phyloP scores from a whole-genome alignment of 2,329 filamentous ascomycete species.

The Thielaviopsis populi region DNA sequence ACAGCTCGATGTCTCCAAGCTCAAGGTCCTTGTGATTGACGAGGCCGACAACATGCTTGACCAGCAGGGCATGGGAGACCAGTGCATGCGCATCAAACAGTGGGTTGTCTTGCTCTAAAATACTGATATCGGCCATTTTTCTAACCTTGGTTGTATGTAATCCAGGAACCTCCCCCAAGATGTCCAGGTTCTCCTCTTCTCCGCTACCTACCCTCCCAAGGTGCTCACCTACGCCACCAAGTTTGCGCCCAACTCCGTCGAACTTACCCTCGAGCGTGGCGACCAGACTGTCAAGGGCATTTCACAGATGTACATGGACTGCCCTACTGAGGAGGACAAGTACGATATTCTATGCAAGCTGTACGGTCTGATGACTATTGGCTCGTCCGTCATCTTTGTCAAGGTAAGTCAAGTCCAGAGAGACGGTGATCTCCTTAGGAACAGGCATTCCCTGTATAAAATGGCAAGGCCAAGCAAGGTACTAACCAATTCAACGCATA shows the following conservation, averaged over 20 bases:
- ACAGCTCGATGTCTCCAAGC: slow-evolving; percentile 53
- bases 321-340: slow-evolving; percentile 64
- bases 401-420: slow-evolving; percentile 40
- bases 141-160: slow-evolving; percentile 6
- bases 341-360: slow-evolving; percentile 81
- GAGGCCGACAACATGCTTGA: slow-evolving; percentile 99
- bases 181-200: slow-evolving; percentile 88
- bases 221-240: slow-evolving; percentile 70
- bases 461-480: not conserved
- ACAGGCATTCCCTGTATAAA: not conserved
- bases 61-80: slow-evolving; percentile 84
- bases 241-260: slow-evolving; percentile 75
- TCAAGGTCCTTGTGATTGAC: slow-evolving; percentile 80
- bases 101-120: slow-evolving; percentile 30
- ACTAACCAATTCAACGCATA: not conserved
- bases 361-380: slow-evolving; percentile 91
- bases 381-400: slow-evolving; percentile 96
- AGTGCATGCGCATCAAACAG: slow-evolving; percentile 81
- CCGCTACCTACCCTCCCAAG: slow-evolving; percentile 76
- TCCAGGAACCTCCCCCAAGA: slow-evolving; percentile 53
- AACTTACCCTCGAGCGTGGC: slow-evolving; percentile 74
- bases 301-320: slow-evolving; percentile 96
- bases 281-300: slow-evolving; percentile 95
- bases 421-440: not conserved
- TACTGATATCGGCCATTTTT: not conserved